Conservation (phyloP, 306 rosid genomes). For the Prosopis cineraria region DNA sequence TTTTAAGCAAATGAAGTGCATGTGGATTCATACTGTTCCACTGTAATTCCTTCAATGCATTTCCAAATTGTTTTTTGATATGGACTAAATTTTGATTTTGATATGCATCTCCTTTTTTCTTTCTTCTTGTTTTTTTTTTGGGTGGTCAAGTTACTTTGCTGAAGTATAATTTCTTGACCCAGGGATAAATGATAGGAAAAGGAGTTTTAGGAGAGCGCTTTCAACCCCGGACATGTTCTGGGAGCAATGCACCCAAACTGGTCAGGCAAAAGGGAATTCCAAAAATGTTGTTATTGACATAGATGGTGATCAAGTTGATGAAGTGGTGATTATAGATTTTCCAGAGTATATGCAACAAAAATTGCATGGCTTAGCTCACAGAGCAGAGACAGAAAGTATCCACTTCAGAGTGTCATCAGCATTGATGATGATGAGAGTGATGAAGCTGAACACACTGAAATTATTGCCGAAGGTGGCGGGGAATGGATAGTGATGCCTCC, state of each 20-base stretch:
- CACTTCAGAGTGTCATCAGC: constrained; percentile 53
- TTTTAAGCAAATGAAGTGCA: not conserved
- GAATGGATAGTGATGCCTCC: constrained; percentile 83
- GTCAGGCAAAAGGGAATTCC: constrained; percentile 40
- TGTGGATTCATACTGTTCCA: not conserved
- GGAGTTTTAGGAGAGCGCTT: constrained; percentile 45
- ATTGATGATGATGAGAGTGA: constrained; percentile 65
- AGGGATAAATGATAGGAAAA: constrained; percentile 61
- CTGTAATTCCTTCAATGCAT: not conserved
- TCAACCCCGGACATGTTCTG: constrained; percentile 51
- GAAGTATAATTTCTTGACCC: constrained; percentile 28
- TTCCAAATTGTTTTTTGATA: not conserved
- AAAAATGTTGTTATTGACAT: constrained; percentile 65
- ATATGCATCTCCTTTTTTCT: not conserved
- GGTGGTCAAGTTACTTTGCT: not conserved
- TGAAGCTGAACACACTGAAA: constrained; percentile 35
- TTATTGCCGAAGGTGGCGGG: constrained; percentile 50
- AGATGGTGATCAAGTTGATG: constrained; percentile 61
- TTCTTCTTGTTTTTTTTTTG: not conserved
- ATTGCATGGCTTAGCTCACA: constrained; percentile 37
- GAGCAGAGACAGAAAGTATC: constrained; percentile 43
- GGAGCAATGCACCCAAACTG: constrained; percentile 43
- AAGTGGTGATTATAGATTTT: constrained; percentile 58
- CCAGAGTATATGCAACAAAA: constrained; percentile 37
- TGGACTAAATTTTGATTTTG: not conserved